Percentiles rank a stretch among this genome's conserved stretches.
Conservation (phyloP, 179 eudicot species). For the Carnegiea gigantea region DNA sequence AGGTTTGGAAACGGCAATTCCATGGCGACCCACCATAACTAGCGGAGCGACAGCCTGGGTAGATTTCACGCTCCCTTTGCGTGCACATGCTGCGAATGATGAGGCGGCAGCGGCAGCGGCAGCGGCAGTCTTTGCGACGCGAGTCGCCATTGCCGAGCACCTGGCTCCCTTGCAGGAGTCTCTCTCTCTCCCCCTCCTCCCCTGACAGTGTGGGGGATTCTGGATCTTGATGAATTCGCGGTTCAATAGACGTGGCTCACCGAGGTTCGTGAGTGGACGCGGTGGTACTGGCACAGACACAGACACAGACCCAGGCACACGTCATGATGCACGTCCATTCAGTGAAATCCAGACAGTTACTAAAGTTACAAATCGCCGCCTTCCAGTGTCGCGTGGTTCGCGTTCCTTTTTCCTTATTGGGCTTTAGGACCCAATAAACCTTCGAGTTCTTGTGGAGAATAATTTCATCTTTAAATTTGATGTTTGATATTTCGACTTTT, state of each 20-base stretch:
- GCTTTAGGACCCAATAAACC: too few species aligned
- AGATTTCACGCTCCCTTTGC: background rate
- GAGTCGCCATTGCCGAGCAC: slow-evolving; percentile 22
- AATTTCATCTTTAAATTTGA: too few species aligned
- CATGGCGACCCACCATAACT: background rate
- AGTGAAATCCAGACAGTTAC: too few species aligned
- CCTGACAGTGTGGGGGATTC: background rate
- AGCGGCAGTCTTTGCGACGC: background rate
- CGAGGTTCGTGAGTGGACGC: background rate
- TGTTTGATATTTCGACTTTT: too few species aligned
- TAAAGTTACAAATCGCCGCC: too few species aligned
- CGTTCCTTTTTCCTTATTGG: too few species aligned
- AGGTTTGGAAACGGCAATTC: slow-evolving; percentile 12
- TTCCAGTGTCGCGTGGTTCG: too few species aligned
- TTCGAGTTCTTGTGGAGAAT: too few species aligned
- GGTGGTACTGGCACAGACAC: too few species aligned
- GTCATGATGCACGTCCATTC: too few species aligned
- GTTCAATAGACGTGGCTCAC: background rate
- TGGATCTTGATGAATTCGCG: background rate
- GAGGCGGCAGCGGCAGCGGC: background rate
- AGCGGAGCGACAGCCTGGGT: background rate
- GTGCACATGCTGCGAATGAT: background rate
- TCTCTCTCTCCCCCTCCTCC: background rate
- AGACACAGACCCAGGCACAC: too few species aligned
- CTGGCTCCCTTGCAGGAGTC: background rate